Evolutionary conservation across 148 eudicot genomes (phyloP).

Genomic region (Camellia lanceoleosa): DNA sequence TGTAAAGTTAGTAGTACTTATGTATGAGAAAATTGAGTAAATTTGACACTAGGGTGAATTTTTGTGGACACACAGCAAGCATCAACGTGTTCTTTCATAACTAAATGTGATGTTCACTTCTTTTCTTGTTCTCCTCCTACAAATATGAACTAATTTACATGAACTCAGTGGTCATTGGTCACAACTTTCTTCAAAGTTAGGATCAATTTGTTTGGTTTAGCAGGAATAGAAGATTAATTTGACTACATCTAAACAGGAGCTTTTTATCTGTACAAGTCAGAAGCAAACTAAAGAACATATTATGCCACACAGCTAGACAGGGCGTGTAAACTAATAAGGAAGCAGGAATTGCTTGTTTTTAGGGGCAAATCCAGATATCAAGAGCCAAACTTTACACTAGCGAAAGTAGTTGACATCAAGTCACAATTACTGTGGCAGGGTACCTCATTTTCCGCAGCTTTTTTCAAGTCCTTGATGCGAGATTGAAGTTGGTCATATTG

Average conservation of each 20-base stretch:
- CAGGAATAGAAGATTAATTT: background rate
- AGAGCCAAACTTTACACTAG: background rate
- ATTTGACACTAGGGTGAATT: background rate
- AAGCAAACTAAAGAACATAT: background rate
- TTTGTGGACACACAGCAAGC: background rate
- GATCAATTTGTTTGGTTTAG: background rate
- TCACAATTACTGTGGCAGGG: background rate
- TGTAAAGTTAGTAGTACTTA: background rate
- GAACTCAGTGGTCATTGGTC: background rate
- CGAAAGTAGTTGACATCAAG: background rate
- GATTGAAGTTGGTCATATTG: conserved; percentile 94
- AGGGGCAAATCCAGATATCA: background rate
- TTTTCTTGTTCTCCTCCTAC: background rate
- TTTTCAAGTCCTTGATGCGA: conserved; percentile 80
- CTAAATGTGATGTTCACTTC: background rate
- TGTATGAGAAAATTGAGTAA: background rate
- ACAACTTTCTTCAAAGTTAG: background rate
- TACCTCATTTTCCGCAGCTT: conserved; percentile 94
- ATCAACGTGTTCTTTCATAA: background rate
- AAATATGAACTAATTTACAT: background rate
- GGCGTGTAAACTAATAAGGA: background rate
- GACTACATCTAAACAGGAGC: background rate
- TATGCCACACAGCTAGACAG: background rate
- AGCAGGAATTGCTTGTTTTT: background rate
- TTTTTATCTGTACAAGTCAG: background rate